These are phyloP conservation scores for Chloridella minuta DNA, from an alignment of 352 stramenopile genomes.

Conservation along the genomic window DNA sequence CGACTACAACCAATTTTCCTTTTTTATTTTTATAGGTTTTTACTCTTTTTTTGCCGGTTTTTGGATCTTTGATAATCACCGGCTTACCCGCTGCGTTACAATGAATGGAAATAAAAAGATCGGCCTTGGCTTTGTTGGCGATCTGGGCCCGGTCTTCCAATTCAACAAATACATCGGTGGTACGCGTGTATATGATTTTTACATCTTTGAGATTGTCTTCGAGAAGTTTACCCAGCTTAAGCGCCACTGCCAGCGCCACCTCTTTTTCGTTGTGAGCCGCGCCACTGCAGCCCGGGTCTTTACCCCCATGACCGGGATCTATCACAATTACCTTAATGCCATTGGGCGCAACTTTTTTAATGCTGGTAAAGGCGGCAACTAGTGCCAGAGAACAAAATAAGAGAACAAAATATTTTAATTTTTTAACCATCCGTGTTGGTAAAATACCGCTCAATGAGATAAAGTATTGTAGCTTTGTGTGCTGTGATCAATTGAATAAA, in stretches of 20 bases:
- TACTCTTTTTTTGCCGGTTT: not conserved
- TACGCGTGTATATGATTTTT: not conserved
- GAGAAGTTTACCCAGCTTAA: not conserved
- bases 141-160: not conserved
- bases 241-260: not conserved
- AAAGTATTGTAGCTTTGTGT: not conserved
- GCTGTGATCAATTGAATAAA: not conserved
- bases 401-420: not conserved
- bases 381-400: not conserved
- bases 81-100: not conserved
- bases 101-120: not conserved
- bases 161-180: not conserved
- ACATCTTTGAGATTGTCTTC: not conserved
- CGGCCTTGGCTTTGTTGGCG: not conserved
- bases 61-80: not conserved
- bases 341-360: not conserved
- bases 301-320: not conserved
- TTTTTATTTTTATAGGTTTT: constrained; percentile 4
- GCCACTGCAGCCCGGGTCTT: not conserved
- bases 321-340: not conserved
- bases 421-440: not conserved
- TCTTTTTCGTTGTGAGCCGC: not conserved
- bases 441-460: not conserved
- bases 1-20: not conserved
- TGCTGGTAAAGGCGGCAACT: not conserved